Conservation (phyloP, 768 basidiomycete species). For the Podaxis sp. region DNA sequence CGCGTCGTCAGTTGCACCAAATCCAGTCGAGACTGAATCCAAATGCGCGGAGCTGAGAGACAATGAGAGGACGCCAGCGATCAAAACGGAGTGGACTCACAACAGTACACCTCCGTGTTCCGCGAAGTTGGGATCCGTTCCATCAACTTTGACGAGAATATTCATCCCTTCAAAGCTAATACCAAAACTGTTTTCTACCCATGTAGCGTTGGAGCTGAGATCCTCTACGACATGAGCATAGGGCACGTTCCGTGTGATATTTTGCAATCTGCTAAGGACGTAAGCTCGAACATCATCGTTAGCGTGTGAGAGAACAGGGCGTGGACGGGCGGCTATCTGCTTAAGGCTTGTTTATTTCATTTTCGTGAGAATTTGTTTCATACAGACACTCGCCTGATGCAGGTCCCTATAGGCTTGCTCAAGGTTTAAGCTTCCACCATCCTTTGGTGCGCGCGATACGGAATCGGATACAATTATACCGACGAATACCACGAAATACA, state of each 20-base stretch:
- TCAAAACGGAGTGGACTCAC: not conserved
- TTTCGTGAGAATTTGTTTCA: not conserved
- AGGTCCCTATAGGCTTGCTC: conserved; percentile 18
- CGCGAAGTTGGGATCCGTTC: conserved; percentile 32
- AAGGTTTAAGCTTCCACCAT: conserved; percentile 13
- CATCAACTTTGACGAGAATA: conserved; percentile 59
- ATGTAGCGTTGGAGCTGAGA: conserved; percentile 43
- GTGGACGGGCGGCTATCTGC: conserved; percentile 20
- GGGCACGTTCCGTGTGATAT: conserved; percentile 3
- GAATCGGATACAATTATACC: conserved; percentile 14
- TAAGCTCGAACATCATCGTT: conserved; percentile 18
- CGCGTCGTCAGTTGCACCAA: conserved; percentile 71
- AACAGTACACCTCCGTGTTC: conserved; percentile 47
- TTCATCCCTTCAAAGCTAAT: conserved; percentile 60
- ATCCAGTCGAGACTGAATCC: conserved; percentile 68
- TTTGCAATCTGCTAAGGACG: conserved; percentile 19
- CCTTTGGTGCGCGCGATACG: conserved; percentile 14
- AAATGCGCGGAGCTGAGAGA: conserved; percentile 63
- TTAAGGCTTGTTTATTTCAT: not conserved
- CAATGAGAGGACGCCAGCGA: conserved; percentile 49
- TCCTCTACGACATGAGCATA: conserved; percentile 15
- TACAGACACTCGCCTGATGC: conserved; percentile 14
- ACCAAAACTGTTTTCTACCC: conserved; percentile 23
- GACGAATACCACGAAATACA: conserved; percentile 9
- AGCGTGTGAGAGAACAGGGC: conserved; percentile 18